phyloP scores from a whole-genome alignment of 192 early-diverging fungal genomes.

The Linnemannia exigua region DNA sequence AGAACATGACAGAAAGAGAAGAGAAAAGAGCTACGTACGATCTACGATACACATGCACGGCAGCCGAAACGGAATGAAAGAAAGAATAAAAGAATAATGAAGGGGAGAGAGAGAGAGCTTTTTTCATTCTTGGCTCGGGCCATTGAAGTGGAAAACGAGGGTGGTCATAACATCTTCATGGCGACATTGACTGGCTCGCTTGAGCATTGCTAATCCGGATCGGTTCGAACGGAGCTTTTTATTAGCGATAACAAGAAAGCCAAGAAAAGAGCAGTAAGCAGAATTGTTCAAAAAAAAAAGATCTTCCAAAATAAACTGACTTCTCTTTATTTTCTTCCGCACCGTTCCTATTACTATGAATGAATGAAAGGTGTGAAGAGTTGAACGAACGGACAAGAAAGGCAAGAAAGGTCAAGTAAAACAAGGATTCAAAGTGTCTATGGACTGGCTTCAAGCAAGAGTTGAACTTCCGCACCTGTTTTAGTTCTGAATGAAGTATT shows the following conservation, averaged over 20 bases:
- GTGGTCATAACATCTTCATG: background rate
- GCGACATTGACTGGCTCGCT: background rate
- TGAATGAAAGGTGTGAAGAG: background rate
- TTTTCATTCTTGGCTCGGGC: conserved; percentile 2
- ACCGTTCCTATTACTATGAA: too few species aligned
- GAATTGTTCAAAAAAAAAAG: background rate
- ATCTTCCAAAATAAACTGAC: background rate
- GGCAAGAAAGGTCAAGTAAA: background rate
- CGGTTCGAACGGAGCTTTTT: background rate
- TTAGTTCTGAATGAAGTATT: background rate
- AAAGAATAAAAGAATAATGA: background rate
- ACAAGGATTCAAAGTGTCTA: background rate
- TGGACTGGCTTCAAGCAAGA: background rate
- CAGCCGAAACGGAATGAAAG: background rate
- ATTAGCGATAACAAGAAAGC: background rate
- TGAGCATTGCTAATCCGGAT: background rate
- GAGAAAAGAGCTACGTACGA: background rate
- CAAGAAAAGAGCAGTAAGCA: background rate
- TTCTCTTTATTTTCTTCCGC: background rate
- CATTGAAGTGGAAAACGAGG: background rate
- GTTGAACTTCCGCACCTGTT: conserved; percentile 2
- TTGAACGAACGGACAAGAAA: too few species aligned
- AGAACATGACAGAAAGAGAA: background rate
- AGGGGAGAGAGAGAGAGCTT: background rate
- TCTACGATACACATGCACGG: background rate